Base-by-base conservation (phyloP, 306 rosid species). In the Fragaria vesca region DNA sequence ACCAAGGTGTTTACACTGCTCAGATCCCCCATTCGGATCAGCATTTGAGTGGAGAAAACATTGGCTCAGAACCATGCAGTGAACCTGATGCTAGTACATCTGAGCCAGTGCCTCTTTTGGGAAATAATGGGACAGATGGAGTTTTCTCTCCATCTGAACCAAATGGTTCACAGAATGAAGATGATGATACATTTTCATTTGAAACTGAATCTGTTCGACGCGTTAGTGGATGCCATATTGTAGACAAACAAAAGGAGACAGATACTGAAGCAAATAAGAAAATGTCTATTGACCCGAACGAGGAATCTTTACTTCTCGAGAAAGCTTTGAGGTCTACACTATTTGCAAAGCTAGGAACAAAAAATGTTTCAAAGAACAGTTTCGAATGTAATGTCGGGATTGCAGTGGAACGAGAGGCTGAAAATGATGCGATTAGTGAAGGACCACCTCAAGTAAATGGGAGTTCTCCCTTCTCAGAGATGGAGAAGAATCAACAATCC, bases 1-100 rank as follows among this genome's bases (percentile, higher is more conserved):
- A 80, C 69, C 90, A 81, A 57, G 88, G 76, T 60, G 77, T 76
- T 40, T 69, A 83, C 77, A 81, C 69, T 80, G 83, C 72, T 80
- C 87, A 52, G 36, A 81, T 81, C 69, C 82, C 83, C 78, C 58
- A 81, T 50, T 77, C 88, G 20, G 52, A 79, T 76, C 81, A 76
- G 72, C 88, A 78, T 45, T 79, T 55, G 72, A 50, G 71, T 81
- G 86, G 89, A 86, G 89, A 78, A 75, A 88, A 74, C 84, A 78
- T 84, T 76, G 90, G 86, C 76, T 84, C 90, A 63, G 97, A 90
- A 76, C 93, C 83, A 70, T 86, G 89, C 72, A 78, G 84, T 87
- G 97, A 90, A 80, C 96, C 91, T 69, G 91, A 87, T 78, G 92
- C 87, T 76, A 92, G 96, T 84, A 87, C 92, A 74, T 90, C 97